Percentiles rank a stretch among this genome's conserved stretches.
phyloP scores from a whole-genome alignment of 116 monocot genomes.

The Papilionanthe hybrid region DNA sequence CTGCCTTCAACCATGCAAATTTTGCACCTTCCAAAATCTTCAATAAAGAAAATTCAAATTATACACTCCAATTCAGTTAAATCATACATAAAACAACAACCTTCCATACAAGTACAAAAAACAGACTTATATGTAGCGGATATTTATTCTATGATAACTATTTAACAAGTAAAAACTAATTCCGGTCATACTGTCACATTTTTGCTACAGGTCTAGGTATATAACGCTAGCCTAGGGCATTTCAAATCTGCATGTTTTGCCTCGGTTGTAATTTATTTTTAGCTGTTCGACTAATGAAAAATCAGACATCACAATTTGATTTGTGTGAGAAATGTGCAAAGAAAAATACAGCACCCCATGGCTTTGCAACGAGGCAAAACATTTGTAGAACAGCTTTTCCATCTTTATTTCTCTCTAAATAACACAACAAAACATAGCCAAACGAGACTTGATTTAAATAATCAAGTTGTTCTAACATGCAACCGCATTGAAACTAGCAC shows the following conservation, averaged over 20 bases:
- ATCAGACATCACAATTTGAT: neutral
- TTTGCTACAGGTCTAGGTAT: neutral
- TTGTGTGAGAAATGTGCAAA: neutral
- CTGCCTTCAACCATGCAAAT: neutral
- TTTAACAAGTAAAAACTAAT: neutral
- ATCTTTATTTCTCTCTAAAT: neutral
- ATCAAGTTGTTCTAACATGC: neutral
- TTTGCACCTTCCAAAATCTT: neutral
- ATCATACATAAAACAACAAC: neutral
- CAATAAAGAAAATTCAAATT: neutral
- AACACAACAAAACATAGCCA: neutral
- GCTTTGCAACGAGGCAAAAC: neutral
- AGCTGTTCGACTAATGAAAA: neutral
- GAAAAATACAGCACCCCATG: neutral
- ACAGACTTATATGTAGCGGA: too few species aligned
- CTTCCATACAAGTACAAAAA: too few species aligned
- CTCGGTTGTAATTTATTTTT: neutral
- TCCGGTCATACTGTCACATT: neutral
- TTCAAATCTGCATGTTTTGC: neutral
- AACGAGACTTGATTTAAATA: neutral
- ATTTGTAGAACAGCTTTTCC: neutral
- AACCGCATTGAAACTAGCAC: neutral
- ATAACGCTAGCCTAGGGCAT: neutral
- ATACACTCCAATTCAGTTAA: neutral
- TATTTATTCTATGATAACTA: too few species aligned